Evolutionary conservation across 257 asterid genomes (phyloP).

Genomic region (Petunia axillaris): DNA sequence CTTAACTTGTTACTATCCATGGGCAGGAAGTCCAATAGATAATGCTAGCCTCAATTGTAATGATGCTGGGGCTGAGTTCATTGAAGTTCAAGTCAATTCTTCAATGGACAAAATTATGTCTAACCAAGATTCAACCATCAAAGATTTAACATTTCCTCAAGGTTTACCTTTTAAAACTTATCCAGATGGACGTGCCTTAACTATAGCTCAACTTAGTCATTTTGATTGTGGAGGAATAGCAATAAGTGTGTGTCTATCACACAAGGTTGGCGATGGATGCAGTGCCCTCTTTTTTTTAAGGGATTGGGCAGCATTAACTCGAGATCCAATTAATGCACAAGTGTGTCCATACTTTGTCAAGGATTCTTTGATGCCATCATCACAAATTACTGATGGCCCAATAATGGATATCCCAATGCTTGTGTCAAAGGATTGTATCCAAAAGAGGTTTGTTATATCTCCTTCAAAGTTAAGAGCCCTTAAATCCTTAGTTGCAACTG

Average conservation of each 20-base stretch:
- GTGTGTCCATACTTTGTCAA: neutral
- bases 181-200: neutral
- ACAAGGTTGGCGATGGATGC: neutral
- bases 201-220: neutral
- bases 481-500: neutral
- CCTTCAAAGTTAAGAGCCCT: neutral
- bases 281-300: neutral
- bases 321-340: neutral
- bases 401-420: neutral
- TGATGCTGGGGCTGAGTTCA: neutral
- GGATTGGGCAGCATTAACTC: slow-evolving; percentile 20
- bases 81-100: neutral
- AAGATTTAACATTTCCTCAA: neutral
- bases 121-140: neutral
- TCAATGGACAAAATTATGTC: neutral
- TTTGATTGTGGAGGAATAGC: slow-evolving; percentile 23
- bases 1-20: neutral
- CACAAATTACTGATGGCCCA: neutral
- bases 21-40: no score
- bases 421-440: neutral
- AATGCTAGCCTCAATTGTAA: neutral
- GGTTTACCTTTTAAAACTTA: neutral
- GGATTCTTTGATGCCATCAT: neutral
- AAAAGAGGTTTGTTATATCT: neutral
- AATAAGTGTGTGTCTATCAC: neutral